A percentile compares a stretch with the other conserved stretches of the same genome.
Conservation (phyloP, 2,329 filamentous ascomycete genomes). For the Nigrospora oryzae region DNA sequence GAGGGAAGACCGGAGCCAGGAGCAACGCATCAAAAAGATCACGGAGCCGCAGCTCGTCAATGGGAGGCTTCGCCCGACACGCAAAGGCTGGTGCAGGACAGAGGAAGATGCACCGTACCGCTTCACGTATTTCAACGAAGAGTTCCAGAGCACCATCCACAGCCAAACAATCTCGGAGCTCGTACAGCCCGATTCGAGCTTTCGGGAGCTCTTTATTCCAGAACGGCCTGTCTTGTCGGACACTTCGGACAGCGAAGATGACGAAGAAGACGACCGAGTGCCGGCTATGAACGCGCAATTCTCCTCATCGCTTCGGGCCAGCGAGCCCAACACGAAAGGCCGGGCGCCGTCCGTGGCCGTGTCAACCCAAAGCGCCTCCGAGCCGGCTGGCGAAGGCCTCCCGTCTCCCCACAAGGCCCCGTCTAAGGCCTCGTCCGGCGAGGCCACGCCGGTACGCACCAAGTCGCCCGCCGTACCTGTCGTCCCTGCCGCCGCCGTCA, state of each 20-base stretch:
- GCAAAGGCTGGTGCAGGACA: constrained; percentile 73
- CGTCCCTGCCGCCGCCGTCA: neutral
- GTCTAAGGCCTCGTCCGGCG: constrained; percentile 4
- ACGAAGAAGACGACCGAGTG: constrained; percentile 37
- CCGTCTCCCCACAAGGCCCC: constrained; percentile 9
- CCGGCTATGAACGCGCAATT: neutral
- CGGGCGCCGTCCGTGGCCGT: neutral
- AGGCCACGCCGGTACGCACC: constrained; percentile 4
- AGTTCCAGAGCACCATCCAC: constrained; percentile 92
- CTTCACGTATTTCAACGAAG: constrained; percentile 98
- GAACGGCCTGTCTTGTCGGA: constrained; percentile 71
- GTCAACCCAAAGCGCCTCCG: neutral
- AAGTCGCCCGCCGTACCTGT: constrained; percentile 4
- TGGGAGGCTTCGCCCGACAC: constrained; percentile 74
- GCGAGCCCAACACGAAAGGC: neutral
- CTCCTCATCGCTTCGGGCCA: constrained; percentile 11
- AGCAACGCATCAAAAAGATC: constrained; percentile 79
- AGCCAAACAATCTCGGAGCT: constrained; percentile 92
- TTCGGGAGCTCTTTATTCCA: constrained; percentile 83
- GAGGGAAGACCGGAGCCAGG: constrained; percentile 78
- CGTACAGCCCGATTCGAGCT: constrained; percentile 74
- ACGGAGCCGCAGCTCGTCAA: constrained; percentile 90
- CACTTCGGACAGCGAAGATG: constrained; percentile 58
- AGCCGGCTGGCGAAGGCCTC: constrained; percentile 7
- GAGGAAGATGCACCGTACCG: constrained; percentile 88